Percentiles rank a stretch among this genome's conserved stretches.
phyloP scores from a whole-genome alignment of 129 eudicot genomes.

The Tanacetum coccineum region DNA sequence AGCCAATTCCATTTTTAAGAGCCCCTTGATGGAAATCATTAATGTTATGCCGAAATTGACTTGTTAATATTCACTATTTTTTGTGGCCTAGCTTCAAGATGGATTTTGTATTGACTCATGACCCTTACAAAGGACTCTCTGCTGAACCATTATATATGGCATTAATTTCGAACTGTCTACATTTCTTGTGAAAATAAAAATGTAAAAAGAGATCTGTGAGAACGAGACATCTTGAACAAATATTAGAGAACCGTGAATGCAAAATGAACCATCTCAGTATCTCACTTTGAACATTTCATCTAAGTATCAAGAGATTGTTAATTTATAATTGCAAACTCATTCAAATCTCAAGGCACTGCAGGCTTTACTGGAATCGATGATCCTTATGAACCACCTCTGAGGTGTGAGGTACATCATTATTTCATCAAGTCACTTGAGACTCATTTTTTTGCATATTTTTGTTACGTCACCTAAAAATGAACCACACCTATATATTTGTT shows the following conservation, averaged over 20 bases:
- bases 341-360: constrained; percentile 32
- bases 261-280: not conserved
- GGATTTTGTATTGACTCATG: too few species aligned
- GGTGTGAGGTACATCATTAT: constrained; percentile 65
- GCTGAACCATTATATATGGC: not conserved
- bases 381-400: constrained; percentile 89
- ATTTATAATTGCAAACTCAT: constrained; percentile 1
- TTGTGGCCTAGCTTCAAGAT: too few species aligned
- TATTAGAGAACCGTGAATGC: not conserved
- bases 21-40: too few species aligned
- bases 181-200: not conserved
- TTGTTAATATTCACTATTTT: too few species aligned
- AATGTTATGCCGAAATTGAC: too few species aligned
- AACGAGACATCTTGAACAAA: not conserved
- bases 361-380: constrained; percentile 98
- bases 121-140: too few species aligned
- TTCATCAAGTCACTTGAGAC: not conserved
- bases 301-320: not conserved
- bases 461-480: not conserved
- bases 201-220: not conserved
- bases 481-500: not conserved
- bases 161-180: not conserved
- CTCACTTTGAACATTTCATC: too few species aligned
- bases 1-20: too few species aligned
- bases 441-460: not conserved